Conservation (phyloP, 1,139 yeast species). For the Casaregolazyma lundiana region DNA sequence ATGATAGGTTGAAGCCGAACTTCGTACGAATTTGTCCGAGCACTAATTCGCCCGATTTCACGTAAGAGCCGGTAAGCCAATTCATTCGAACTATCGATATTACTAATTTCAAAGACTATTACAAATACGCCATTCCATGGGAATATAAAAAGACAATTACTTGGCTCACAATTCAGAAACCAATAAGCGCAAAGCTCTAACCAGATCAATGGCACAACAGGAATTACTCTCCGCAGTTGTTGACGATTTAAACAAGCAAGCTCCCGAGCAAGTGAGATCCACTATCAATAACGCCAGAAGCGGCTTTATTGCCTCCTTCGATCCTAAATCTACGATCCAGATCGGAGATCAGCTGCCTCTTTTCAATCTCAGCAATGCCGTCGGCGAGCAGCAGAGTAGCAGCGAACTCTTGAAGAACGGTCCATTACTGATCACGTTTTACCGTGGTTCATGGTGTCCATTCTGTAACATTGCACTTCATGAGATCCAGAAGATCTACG, state of each 20-base stretch:
- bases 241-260: background rate
- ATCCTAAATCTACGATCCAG: background rate
- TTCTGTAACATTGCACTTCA: background rate
- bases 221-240: background rate
- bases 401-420: background rate
- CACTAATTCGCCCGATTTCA: too few relatives aligned
- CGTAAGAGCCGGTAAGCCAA: too few relatives aligned
- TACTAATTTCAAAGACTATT: too few relatives aligned
- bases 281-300: background rate
- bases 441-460: conserved; percentile 2
- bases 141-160: too few relatives aligned
- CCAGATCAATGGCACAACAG: background rate
- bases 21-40: too few relatives aligned
- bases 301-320: background rate
- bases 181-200: too few relatives aligned
- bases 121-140: too few relatives aligned
- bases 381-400: background rate
- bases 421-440: background rate
- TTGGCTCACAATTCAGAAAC: too few relatives aligned
- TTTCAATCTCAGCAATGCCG: background rate
- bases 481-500: background rate
- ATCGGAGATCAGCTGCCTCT: background rate
- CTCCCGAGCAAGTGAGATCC: background rate
- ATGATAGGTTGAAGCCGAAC: too few relatives aligned
- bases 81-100: too few relatives aligned